These are phyloP conservation scores for Blastobotrys parvus DNA, from an alignment of 805 yeast genomes.

Conservation along the genomic window DNA sequence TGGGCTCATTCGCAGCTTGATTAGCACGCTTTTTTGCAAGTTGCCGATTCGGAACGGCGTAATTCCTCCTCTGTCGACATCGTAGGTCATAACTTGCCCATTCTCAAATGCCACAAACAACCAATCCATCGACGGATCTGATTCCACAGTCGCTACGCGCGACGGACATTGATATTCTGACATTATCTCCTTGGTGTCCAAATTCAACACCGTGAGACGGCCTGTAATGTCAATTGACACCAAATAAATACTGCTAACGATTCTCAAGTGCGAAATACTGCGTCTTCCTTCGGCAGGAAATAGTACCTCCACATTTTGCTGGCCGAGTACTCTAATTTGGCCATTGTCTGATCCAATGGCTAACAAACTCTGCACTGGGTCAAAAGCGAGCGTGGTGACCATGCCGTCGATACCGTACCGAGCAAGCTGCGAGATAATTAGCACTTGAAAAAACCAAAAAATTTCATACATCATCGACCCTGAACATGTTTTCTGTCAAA, in stretches of 20 bases:
- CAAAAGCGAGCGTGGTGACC: conserved; percentile 63
- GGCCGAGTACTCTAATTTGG: conserved; percentile 74
- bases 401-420: conserved; percentile 58
- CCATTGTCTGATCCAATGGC: conserved; percentile 72
- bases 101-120: conserved; percentile 68
- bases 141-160: conserved; percentile 55
- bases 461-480: conserved; percentile 23
- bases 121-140: conserved; percentile 89
- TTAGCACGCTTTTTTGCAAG: conserved; percentile 55
- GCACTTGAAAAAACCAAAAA: no score
- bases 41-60: conserved; percentile 64
- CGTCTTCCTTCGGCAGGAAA: not conserved
- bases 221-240: conserved; percentile 60
- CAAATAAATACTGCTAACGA: conserved; percentile 75
- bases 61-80: conserved; percentile 66
- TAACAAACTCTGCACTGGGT: conserved; percentile 78
- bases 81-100: conserved; percentile 66
- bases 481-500: conserved; percentile 22
- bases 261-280: conserved; percentile 44
- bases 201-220: conserved; percentile 58
- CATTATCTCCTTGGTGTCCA: conserved; percentile 53
- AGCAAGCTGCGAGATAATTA: conserved; percentile 19
- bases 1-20: conserved; percentile 51
- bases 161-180: conserved; percentile 57
- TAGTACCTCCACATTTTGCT: conserved; percentile 64